phyloP scores from a whole-genome alignment of 2,329 filamentous ascomycete genomes.

The Biscogniauxia mediterranea region DNA sequence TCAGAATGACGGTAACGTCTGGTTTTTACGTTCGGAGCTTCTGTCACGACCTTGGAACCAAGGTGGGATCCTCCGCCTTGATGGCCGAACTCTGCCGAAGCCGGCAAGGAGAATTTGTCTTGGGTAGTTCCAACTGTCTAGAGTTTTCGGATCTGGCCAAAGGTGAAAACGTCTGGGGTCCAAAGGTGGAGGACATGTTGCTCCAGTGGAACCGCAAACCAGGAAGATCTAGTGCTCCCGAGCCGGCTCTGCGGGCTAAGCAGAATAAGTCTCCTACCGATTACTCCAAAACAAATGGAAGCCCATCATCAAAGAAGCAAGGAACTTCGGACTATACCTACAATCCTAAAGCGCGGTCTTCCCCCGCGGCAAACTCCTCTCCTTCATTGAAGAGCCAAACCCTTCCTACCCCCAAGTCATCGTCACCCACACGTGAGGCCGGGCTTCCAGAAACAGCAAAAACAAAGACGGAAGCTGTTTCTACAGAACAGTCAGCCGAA shows the following conservation, averaged over 20 bases:
- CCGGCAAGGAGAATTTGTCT: slow-evolving; percentile 76
- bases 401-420: slow-evolving; percentile 11
- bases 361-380: slow-evolving; percentile 1
- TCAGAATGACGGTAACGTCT: slow-evolving; percentile 89
- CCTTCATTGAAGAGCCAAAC: background rate
- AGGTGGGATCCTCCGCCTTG: slow-evolving; percentile 75
- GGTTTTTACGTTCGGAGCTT: slow-evolving; percentile 96
- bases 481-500: background rate
- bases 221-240: slow-evolving; percentile 1
- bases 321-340: slow-evolving; percentile 1
- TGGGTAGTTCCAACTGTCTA: slow-evolving; percentile 69
- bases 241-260: slow-evolving; percentile 17
- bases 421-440: slow-evolving; percentile 8
- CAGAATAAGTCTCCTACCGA: slow-evolving; percentile 5
- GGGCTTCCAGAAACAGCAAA: slow-evolving; percentile 4
- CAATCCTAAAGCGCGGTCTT: slow-evolving; percentile 2
- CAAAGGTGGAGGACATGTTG: slow-evolving; percentile 60
- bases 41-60: slow-evolving; percentile 85
- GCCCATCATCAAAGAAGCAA: background rate
- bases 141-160: slow-evolving; percentile 74
- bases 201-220: slow-evolving; percentile 38
- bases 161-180: slow-evolving; percentile 80
- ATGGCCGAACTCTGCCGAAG: slow-evolving; percentile 84
- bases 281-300: background rate
- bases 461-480: slow-evolving; percentile 1